A percentile compares a stretch with the other conserved stretches of the same genome.
phyloP scores from a whole-genome alignment of 352 stramenopile genomes.

The Phytophthora chlamydospora region DNA sequence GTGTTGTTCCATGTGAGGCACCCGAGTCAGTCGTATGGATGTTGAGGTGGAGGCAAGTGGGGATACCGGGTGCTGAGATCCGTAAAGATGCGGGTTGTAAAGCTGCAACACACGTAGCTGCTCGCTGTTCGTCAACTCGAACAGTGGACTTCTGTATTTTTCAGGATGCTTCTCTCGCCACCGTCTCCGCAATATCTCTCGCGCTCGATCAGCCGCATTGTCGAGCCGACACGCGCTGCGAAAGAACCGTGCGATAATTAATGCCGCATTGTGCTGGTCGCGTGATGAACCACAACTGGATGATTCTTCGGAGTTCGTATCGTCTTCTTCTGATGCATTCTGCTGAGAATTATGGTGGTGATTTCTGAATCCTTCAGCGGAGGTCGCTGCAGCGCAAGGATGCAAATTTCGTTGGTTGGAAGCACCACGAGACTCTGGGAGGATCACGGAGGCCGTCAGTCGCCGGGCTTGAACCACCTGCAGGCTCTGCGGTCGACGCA shows the following conservation, averaged over 20 bases:
- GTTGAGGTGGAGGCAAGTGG: slow-evolving; percentile 15
- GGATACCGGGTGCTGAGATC: slow-evolving; percentile 18
- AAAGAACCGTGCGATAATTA: slow-evolving; percentile 72
- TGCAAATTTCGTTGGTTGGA: slow-evolving; percentile 1
- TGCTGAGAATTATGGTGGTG: not conserved
- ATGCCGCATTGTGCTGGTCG: slow-evolving; percentile 42
- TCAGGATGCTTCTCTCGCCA: slow-evolving; percentile 36
- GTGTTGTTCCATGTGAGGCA: slow-evolving; percentile 30
- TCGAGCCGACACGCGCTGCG: slow-evolving; percentile 37
- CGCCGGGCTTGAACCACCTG: not conserved
- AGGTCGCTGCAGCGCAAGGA: not conserved
- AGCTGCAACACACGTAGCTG: slow-evolving; percentile 64
- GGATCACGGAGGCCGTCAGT: not conserved
- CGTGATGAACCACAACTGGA: not conserved
- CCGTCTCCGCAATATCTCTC: slow-evolving; percentile 36
- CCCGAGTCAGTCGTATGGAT: slow-evolving; percentile 23
- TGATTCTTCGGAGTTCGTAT: not conserved
- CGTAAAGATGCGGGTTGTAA: slow-evolving; percentile 69
- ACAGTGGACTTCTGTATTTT: slow-evolving; percentile 26
- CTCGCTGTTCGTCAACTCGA: slow-evolving; percentile 43
- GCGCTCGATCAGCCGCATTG: slow-evolving; percentile 32
- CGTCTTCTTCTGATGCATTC: not conserved
- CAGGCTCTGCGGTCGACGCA: slow-evolving; percentile 7
- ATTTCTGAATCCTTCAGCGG: slow-evolving; percentile 1
- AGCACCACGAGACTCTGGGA: not conserved